Evolutionary conservation across 495 filamentous ascomycete genomes (phyloP).

Genomic region (Aspergillus carlsbadensis): DNA sequence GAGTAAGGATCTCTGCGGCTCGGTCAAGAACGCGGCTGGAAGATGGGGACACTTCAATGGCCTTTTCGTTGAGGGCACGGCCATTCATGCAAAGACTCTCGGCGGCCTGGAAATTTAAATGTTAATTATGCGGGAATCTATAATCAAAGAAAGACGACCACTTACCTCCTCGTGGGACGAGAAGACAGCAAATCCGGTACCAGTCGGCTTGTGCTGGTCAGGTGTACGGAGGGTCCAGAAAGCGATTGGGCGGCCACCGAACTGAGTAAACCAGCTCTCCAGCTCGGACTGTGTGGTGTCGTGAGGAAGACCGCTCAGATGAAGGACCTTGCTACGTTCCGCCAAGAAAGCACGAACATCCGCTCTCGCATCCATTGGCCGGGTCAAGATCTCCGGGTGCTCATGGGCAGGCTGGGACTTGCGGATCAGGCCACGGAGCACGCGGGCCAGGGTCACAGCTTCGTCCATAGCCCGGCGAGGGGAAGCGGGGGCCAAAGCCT

Average conservation of each 20-base stretch:
- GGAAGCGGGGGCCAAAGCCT: slow-evolving; percentile 94
- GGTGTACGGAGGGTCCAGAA: slow-evolving; percentile 98
- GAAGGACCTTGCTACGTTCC: slow-evolving; percentile 94
- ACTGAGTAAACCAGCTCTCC: slow-evolving; percentile 99
- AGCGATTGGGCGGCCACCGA: slow-evolving; percentile 95
- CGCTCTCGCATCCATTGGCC: slow-evolving; percentile 94
- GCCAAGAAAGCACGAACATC: slow-evolving; percentile 95
- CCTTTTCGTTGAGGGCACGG: slow-evolving; percentile 95
- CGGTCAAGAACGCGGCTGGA: slow-evolving; percentile 94
- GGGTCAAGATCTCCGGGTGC: slow-evolving; percentile 87
- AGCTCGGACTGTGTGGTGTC: slow-evolving; percentile 98
- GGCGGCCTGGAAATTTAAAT: slow-evolving; percentile 61
- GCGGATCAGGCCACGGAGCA: slow-evolving; percentile 84
- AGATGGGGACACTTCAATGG: slow-evolving; percentile 95
- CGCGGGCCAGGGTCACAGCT: slow-evolving; percentile 87
- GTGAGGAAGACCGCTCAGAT: slow-evolving; percentile 94
- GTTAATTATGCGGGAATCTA: slow-evolving; percentile 14
- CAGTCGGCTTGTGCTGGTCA: slow-evolving; percentile 97
- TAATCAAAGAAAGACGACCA: slow-evolving; percentile 17
- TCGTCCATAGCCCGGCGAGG: slow-evolving; percentile 97
- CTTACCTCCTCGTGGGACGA: slow-evolving; percentile 98
- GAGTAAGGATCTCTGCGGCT: slow-evolving; percentile 89
- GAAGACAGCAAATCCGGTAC: slow-evolving; percentile 95
- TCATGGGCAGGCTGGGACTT: slow-evolving; percentile 94
- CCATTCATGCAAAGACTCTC: slow-evolving; percentile 99